Percentiles rank a stretch among this genome's conserved stretches.
phyloP scores from a whole-genome alignment of 805 yeast genomes.

The Lachancea waltii region DNA sequence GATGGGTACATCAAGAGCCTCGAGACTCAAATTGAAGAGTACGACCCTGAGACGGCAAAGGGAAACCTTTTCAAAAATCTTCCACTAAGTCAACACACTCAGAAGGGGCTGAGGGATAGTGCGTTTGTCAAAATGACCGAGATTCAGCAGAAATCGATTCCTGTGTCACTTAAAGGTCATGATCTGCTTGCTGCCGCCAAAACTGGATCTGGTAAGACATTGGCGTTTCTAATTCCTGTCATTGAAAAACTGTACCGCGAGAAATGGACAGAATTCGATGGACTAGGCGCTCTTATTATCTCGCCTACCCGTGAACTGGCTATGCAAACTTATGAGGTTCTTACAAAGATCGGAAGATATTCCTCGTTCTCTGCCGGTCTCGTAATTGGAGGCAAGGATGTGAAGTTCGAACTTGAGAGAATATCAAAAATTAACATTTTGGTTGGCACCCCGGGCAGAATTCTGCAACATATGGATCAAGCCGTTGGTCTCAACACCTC shows the following conservation, averaged over 20 bases:
- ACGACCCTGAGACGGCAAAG: slow-evolving; percentile 38
- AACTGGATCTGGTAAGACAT: slow-evolving; percentile 81
- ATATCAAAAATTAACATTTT: slow-evolving; percentile 72
- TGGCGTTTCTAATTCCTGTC: slow-evolving; percentile 79
- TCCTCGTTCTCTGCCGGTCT: slow-evolving; percentile 80
- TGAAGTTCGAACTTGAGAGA: slow-evolving; percentile 73
- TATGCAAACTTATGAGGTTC: slow-evolving; percentile 82
- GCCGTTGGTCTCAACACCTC: slow-evolving; percentile 71
- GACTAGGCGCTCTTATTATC: slow-evolving; percentile 82
- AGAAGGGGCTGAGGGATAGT: slow-evolving; percentile 70
- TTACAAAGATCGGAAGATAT: slow-evolving; percentile 70
- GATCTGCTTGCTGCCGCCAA: slow-evolving; percentile 85
- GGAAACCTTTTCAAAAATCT: slow-evolving; percentile 60
- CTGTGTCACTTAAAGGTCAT: slow-evolving; percentile 64
- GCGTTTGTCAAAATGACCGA: slow-evolving; percentile 78
- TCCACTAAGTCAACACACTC: slow-evolving; percentile 62
- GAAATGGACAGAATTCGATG: slow-evolving; percentile 77
- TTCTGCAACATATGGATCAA: slow-evolving; percentile 86
- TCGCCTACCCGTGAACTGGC: slow-evolving; percentile 92
- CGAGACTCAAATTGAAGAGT: slow-evolving; percentile 46
- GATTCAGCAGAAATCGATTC: slow-evolving; percentile 75
- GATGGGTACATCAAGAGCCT: slow-evolving; percentile 36
- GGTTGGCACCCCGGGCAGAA: slow-evolving; percentile 88
- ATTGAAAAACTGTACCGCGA: slow-evolving; percentile 62
- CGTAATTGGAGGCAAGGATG: slow-evolving; percentile 91